Base-by-base conservation (phyloP, 2,329 filamentous ascomycete genomes). In the Capronia epimyces region DNA sequence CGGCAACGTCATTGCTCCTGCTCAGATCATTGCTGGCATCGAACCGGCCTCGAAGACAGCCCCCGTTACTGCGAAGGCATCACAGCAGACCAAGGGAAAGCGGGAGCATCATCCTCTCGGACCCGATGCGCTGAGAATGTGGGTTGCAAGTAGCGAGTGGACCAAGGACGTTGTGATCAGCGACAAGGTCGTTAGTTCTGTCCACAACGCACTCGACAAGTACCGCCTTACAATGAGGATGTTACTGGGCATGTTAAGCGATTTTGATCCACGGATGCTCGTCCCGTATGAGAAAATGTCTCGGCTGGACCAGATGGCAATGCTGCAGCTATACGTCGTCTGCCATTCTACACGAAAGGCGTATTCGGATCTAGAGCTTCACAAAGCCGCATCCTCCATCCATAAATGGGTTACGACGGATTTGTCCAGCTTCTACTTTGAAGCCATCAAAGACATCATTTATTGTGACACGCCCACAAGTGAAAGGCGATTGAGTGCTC, bases 131-230 rank as follows among this genome's bases (percentile, higher is more conserved):
- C 75, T 98, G 48, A 83, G 94, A 9, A 71, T 98, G 22, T 97
- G 91, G 91, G 90, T 82, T 22, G 91, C 90, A 2, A 88, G 86
- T 67, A 89, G 86, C 61, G 91, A 98, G 68, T 97, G 93, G 67
- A 95, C 88, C 2, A 81, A 80, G 15, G 93, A 98, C 65, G 83
- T 97, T 4, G 78, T 85, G 5, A 84, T 98, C 57, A 87, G 90
- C 18, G 80, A 86, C 57, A 79, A 83, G 1, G 83, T 93, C 0
- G 76, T 98, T 6, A 80, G 85, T 60, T 80, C 85, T 1, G 81
- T 93, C 9, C 87, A 95, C 59, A 81, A 79, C 40, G 79, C 82
- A 1, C 71, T 97, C 20, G 78, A 90, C 68, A 96, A 95, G 67
- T 95, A 91, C 66, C 84, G 93, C 13, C 85, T 87, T 43, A 95